Percentiles rank a stretch among this genome's conserved stretches.
These are phyloP conservation scores for Mediolabrus comicus DNA, from an alignment of 108 stramenopile species.

Conservation along the genomic window DNA sequence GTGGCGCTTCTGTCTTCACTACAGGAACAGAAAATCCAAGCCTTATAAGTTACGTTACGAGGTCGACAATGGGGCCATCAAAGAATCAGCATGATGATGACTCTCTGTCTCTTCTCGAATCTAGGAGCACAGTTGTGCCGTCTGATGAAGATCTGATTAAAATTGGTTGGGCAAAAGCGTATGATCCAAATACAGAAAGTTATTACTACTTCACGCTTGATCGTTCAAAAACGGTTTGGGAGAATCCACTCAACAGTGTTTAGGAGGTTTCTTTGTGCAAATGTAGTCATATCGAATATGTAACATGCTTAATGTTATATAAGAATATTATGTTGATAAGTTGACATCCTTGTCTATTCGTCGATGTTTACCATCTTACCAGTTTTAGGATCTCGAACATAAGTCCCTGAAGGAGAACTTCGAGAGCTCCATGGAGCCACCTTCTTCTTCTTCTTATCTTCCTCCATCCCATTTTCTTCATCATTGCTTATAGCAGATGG, in stretches of 20 bases:
- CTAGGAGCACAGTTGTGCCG: constrained; percentile 55
- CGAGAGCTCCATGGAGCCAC: constrained; percentile 75
- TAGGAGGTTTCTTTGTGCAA: not conserved
- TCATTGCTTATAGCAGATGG: constrained; percentile 6
- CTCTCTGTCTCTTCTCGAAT: constrained; percentile 40
- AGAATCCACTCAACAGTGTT: constrained; percentile 58
- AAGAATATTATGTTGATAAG: no score
- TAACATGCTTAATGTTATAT: not conserved
- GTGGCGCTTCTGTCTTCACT: constrained; percentile 47
- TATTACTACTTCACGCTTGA: constrained; percentile 90
- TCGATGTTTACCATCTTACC: constrained; percentile 81
- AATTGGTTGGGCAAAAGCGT: constrained; percentile 87
- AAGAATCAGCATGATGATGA: constrained; percentile 29
- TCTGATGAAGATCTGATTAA: constrained; percentile 79
- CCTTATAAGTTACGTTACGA: constrained; percentile 44
- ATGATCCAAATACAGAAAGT: constrained; percentile 78
- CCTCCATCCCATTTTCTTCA: constrained; percentile 14
- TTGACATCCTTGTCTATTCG: constrained; percentile 42
- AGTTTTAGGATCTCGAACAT: constrained; percentile 73
- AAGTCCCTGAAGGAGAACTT: constrained; percentile 76
- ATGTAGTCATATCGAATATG: no score
- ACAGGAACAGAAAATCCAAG: constrained; percentile 44
- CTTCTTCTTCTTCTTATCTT: constrained; percentile 33
- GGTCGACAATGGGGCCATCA: constrained; percentile 40
- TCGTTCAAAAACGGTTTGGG: constrained; percentile 79